Conservation (phyloP, 768 basidiomycete genomes). For the Ephemerocybe angulata region DNA sequence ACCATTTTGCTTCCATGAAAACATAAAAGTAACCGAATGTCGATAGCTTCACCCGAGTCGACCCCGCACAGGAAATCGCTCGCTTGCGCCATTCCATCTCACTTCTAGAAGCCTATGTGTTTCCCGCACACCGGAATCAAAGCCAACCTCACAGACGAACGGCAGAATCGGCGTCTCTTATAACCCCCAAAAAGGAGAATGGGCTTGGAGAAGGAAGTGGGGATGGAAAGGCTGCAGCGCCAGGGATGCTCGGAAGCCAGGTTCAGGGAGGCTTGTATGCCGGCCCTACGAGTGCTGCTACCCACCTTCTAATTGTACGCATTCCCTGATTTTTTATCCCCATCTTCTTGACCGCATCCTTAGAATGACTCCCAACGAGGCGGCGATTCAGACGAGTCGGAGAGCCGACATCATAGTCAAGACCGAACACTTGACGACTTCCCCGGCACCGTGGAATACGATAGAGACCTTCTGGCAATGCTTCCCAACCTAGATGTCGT, state of each 20-base stretch:
- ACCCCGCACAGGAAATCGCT: slow-evolving; percentile 64
- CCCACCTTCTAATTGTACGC: slow-evolving; percentile 62
- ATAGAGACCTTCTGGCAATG: slow-evolving; percentile 65
- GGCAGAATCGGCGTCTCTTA: slow-evolving; percentile 31
- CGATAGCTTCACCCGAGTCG: slow-evolving; percentile 44
- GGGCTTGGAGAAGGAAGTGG: slow-evolving; percentile 46
- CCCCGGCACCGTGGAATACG: slow-evolving; percentile 51
- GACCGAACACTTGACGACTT: slow-evolving; percentile 45
- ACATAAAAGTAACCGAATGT: slow-evolving; percentile 15
- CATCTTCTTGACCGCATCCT: slow-evolving; percentile 5
- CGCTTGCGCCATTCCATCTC: slow-evolving; percentile 65
- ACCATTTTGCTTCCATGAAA: slow-evolving; percentile 11
- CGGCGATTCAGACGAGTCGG: slow-evolving; percentile 51
- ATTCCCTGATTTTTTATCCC: slow-evolving; percentile 16
- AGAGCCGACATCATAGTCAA: slow-evolving; percentile 51
- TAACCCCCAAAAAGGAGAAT: slow-evolving; percentile 53
- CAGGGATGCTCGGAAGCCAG: slow-evolving; percentile 66
- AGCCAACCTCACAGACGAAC: slow-evolving; percentile 30
- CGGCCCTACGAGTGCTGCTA: slow-evolving; percentile 74
- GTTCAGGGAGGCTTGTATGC: slow-evolving; percentile 69
- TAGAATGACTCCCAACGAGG: slow-evolving; percentile 40
- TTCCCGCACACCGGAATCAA: slow-evolving; percentile 40
- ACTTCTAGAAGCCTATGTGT: slow-evolving; percentile 61
- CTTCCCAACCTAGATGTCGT: slow-evolving; percentile 67
- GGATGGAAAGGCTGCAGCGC: slow-evolving; percentile 43